Base-by-base conservation (phyloP, 306 rosid species). In the cucumber (Cucumis sativus) region DNA sequence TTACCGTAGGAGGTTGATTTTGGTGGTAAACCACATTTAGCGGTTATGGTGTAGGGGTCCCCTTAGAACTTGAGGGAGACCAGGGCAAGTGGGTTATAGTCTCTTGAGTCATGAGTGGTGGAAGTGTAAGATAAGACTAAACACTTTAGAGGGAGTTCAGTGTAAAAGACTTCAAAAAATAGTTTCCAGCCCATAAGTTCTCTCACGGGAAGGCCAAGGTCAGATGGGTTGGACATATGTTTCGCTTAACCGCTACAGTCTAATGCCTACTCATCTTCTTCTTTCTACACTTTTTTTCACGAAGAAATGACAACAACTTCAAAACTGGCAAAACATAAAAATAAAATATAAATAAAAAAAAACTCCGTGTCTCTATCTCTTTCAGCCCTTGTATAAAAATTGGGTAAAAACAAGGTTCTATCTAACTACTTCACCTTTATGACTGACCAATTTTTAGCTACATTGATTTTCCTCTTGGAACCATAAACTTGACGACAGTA, bases 161-260 rank as follows among this genome's bases (percentile, higher is more conserved):
- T 84, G 86, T 79, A 80, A 70, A 85, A 88, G 85, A 49, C 85
- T 45, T 69, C 20, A 1, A 23, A 45, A 47, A 43, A 60, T 62
- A 61, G 49, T 61, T 40, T 84, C 76, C 16, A 52, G 80, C 75
- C 84, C 81, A 83, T 88, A 79, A 93, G 89, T 93, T 81, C 81
- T 89, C 91, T 88, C 99, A 91, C 97, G 90, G 65, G 96, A 89
- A 82, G 84, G 92, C 91, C 92, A 88, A 81, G 91, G 91, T 92
- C 97, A 80, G 79, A 76, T 86, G 90, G 89, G 97, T 85, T 88
- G 92, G 93, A 90, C 89, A 84, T 81, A 85, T 87, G 89, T 67
- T 87, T 85, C 80, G 75, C 91, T 86, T 6, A 25, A 47, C 79
- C 57, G 54, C 70, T 43, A 59, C 58, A 79, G 84, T 71, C 72